phyloP scores from a whole-genome alignment of 2,329 filamentous ascomycete genomes.

The Tolypocladium nubicola region DNA sequence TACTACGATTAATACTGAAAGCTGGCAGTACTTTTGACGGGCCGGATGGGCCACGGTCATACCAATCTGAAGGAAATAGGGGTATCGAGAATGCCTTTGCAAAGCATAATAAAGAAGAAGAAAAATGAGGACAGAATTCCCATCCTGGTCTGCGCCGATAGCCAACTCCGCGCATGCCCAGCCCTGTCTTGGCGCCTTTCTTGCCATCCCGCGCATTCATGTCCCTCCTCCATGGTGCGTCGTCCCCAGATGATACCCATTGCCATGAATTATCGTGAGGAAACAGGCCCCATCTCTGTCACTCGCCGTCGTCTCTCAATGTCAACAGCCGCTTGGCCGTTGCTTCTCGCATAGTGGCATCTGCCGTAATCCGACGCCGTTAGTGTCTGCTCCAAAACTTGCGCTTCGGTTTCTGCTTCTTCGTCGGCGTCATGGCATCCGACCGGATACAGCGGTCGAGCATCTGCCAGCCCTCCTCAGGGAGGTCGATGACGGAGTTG shows the following conservation, averaged over 20 bases:
- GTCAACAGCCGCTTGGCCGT: neutral
- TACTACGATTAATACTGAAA: no score
- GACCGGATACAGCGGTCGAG: conserved; percentile 19
- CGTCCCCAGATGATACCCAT: no score
- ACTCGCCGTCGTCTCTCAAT: neutral
- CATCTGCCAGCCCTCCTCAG: conserved; percentile 23
- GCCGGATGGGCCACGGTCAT: no score
- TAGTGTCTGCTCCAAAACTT: conserved; percentile 13
- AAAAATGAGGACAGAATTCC: neutral
- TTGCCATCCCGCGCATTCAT: no score
- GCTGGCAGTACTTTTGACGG: no score
- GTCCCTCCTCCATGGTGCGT: no score
- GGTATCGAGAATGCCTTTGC: neutral
- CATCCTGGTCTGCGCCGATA: neutral
- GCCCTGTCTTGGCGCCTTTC: no score
- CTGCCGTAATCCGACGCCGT: neutral
- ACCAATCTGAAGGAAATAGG: neutral
- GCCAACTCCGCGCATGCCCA: neutral
- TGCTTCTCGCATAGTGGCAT: no score
- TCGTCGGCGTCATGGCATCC: neutral
- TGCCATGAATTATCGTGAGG: no score
- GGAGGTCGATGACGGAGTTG: conserved; percentile 24
- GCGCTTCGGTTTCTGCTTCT: conserved; percentile 12
- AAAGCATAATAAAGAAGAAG: neutral
- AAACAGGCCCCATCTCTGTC: no score